Evolutionary conservation across 192 early-diverging fungal genomes (phyloP), one percentile per base, ranked within the genome.

Genomic region (Radiomyces spectabilis): DNA sequence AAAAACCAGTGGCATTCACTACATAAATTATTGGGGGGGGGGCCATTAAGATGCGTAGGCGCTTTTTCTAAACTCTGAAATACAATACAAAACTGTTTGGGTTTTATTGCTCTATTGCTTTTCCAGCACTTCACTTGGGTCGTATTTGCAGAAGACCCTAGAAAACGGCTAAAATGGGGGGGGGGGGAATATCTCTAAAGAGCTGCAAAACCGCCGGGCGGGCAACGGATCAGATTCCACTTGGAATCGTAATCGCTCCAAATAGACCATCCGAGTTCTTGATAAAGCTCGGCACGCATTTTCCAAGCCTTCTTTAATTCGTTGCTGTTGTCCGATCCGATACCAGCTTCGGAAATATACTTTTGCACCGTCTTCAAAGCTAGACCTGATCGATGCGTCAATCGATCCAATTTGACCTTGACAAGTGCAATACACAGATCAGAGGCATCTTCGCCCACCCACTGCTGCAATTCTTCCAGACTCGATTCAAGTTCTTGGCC

Each of bases 321-420:
- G 25, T 72, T 71, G 4, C 66, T 64, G 24, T 73, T 80, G 2
- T 80, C 71, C 13, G 49, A 41, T 31, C 67, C 72, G 18, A 80
- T 57, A 26, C 73, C 69, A 19, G 67, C 69, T 0, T 87, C 85
- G 25, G 41, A 59, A 41, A 93, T 61, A 70, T 77, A 96, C 55
- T 80, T 82, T 60, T 86, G 76, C 30, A 88, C 59, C 0, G 76
- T 77, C 63, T 88, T 85, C 53, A 94, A 65, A 1, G 90, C 94
- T 32, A 66, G 64, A 5, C 83, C 94, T 38, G 73, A 53, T 22
- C 80, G 70, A 0, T 77, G 74, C 26, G 77, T 70, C 44, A 68
- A 59, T 21, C 77, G 60, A 50, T 77, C 81, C 48, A 79, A 44
- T 19, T 67, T 85, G 54, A 91, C 52, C 30, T 77, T 77, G 5